A percentile compares a stretch with the other conserved stretches of the same genome.
Conservation (phyloP, 352 stramenopile genomes). For the Phytophthora uliginosa region DNA sequence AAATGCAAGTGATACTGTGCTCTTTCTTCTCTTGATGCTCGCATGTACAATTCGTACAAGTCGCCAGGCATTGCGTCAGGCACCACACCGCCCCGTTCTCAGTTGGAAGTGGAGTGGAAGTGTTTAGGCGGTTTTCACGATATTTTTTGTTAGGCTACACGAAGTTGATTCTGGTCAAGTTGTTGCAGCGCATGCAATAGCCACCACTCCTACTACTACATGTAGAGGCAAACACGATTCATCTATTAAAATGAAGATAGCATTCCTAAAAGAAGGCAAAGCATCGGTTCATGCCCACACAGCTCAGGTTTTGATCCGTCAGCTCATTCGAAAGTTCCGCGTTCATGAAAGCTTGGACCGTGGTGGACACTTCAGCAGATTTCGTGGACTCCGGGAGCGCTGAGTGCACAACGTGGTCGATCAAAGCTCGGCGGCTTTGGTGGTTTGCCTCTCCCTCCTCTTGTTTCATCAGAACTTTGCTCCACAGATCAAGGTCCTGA, state of each 20-base stretch:
- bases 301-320: slow-evolving; percentile 79
- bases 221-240: background rate
- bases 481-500: slow-evolving; percentile 98
- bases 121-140: too few species aligned
- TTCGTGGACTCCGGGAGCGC: slow-evolving; percentile 98
- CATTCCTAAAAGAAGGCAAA: slow-evolving; percentile 8
- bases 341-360: slow-evolving; percentile 99
- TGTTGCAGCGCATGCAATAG: background rate
- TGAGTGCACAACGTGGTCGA: slow-evolving; percentile 99
- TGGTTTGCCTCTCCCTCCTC: slow-evolving; percentile 89
- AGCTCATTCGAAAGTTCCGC: slow-evolving; percentile 98
- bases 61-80: too few species aligned
- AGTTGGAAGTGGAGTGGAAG: too few species aligned
- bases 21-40: background rate
- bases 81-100: background rate
- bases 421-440: slow-evolving; percentile 93
- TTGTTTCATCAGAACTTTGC: slow-evolving; percentile 92
- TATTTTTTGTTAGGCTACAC: too few species aligned
- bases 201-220: too few species aligned
- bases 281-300: slow-evolving; percentile 14
- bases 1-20: slow-evolving; percentile 1
- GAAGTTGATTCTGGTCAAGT: background rate
- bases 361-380: slow-evolving; percentile 98
- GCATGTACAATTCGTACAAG: too few species aligned
- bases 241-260: background rate